Conservation (phyloP, 2,329 filamentous ascomycete genomes). For the Calycina herbarum region DNA sequence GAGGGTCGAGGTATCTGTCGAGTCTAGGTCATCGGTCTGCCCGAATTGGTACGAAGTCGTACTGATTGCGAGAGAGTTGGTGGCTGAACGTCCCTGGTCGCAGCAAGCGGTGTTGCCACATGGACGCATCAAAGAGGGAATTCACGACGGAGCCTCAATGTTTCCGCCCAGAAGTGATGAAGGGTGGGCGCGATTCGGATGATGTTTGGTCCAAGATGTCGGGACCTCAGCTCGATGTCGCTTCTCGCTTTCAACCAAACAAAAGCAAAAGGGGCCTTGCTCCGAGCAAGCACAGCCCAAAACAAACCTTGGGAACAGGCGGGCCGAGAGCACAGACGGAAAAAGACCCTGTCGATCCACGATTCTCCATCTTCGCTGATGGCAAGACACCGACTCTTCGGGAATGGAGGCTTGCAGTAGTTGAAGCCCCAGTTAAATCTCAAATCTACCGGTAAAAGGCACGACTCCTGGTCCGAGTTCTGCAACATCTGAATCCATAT, state of each 20-base stretch:
- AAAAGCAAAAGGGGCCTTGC: background rate
- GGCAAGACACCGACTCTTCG: background rate
- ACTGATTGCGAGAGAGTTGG: background rate
- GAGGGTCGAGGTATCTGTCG: background rate
- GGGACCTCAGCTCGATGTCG: conserved; percentile 6
- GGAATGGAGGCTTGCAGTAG: background rate
- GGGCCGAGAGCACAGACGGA: background rate
- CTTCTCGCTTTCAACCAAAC: background rate
- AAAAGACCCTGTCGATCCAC: conserved; percentile 1
- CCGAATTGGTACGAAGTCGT: background rate
- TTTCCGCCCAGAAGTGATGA: background rate
- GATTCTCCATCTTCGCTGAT: conserved; percentile 1
- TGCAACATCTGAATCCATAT: background rate
- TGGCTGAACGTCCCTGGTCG: conserved; percentile 4
- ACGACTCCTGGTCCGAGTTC: background rate
- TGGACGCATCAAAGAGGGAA: background rate
- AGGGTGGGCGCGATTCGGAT: background rate
- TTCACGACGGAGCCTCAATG: background rate
- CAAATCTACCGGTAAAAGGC: background rate
- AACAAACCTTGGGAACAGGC: background rate
- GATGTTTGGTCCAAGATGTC: conserved; percentile 1
- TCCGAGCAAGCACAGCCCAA: background rate
- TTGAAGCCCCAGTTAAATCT: background rate
- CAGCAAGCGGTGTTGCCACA: background rate
- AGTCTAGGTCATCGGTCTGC: conserved; percentile 5